These are phyloP conservation scores for Fulvia fulva DNA, from an alignment of 2,329 filamentous ascomycete genomes.

Conservation along the genomic window DNA sequence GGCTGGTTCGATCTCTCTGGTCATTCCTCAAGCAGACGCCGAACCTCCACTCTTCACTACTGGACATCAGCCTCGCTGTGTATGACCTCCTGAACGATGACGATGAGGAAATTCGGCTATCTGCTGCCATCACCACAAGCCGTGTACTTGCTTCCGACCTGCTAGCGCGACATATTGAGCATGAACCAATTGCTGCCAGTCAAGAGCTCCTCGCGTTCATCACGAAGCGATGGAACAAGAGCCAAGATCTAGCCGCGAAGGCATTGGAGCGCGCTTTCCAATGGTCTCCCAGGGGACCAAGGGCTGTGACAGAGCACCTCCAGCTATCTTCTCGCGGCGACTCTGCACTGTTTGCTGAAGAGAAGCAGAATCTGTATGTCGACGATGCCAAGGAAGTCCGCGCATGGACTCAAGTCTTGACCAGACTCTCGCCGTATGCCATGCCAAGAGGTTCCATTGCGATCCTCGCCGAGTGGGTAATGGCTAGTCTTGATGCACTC, in stretches of 20 bases:
- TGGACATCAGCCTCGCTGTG: slow-evolving; percentile 60
- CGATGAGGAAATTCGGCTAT: slow-evolving; percentile 78
- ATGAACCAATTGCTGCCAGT: slow-evolving; percentile 50
- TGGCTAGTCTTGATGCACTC: slow-evolving; percentile 48
- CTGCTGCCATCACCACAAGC: slow-evolving; percentile 52
- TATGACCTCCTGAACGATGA: slow-evolving; percentile 83
- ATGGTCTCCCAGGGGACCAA: not conserved
- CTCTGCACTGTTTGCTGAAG: slow-evolving; percentile 73
- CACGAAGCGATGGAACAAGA: slow-evolving; percentile 16
- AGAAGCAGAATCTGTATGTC: slow-evolving; percentile 92
- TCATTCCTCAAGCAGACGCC: not conserved
- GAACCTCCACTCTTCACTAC: slow-evolving; percentile 28
- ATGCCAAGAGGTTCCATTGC: slow-evolving; percentile 23
- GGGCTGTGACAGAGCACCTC: slow-evolving; percentile 14
- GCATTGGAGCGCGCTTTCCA: slow-evolving; percentile 25
- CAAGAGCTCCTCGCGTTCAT: slow-evolving; percentile 37
- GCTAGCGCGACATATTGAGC: slow-evolving; percentile 14
- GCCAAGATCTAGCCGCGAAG: slow-evolving; percentile 4
- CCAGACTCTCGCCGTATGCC: slow-evolving; percentile 25
- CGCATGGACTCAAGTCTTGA: slow-evolving; percentile 60
- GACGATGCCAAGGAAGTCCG: slow-evolving; percentile 73
- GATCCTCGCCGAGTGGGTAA: slow-evolving; percentile 46
- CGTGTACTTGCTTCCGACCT: slow-evolving; percentile 40
- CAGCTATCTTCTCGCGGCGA: slow-evolving; percentile 41
- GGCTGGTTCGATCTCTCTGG: slow-evolving; percentile 20